Evolutionary conservation across 2,329 filamentous ascomycete species (phyloP), one percentile per base, ranked within the genome.

Genomic region (Tolypocladium pustulatum): DNA sequence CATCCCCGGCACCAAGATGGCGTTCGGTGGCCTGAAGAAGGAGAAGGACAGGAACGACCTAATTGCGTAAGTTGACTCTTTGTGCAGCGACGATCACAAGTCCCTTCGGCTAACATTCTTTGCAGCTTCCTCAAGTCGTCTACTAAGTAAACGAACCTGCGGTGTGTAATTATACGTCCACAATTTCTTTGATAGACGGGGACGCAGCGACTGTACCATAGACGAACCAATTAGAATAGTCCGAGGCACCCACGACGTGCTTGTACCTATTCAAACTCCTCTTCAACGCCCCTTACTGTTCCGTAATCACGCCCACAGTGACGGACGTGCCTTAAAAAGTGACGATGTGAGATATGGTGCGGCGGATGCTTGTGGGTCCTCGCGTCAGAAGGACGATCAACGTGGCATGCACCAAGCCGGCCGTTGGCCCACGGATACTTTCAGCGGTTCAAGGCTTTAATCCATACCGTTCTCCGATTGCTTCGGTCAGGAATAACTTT

Each of bases 1-100:
- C 87, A 97, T 99, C 66, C 94, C 94, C 69, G 94, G 94, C 69
- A 99, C 94, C 82, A 99, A 97, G 91, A 99, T 99, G 94, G 94
- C 94, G 71, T 99, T 97, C 76, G 94, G 94, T 81, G 94, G 94
- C 78, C 86, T 99, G 74, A 99, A 99, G 92, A 99, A 99, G 90
- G 85, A 86, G 75, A 97, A 97, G 90, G 94, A 97, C 83, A 86
- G 94, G 77, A 96, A 97, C 78, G 93, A 99, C 79, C 84, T 99
- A 72, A 96, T 99, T 86, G 91, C 91, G 88, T 93, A 89, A 71
- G 88, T 84, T 32, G 17, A 40, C 54, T 5, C 46, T 2, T 7
- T 15, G 20, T 8, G 20, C 20, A 8, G 30, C 30, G 30, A 5
- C 10, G 17, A 8, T 30, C 10, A 12, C 30, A 3, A 34, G 13